These are phyloP conservation scores for Paramecium pentaurelia DNA, from an alignment of 73 alveolate genomes.

Conservation along the genomic window DNA sequence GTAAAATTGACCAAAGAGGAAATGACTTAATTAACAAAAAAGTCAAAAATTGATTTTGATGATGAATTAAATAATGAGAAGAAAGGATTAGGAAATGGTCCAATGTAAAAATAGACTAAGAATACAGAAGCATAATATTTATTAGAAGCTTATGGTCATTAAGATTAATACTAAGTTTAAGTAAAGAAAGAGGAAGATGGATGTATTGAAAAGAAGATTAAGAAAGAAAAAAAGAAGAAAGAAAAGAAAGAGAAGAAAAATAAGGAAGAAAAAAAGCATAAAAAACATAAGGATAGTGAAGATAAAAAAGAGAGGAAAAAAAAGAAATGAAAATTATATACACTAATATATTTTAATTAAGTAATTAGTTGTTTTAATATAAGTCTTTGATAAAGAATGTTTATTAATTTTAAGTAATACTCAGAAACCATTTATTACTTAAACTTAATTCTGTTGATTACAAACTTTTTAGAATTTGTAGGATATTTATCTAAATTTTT, in stretches of 20 bases:
- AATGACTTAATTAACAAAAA: conserved; percentile 13
- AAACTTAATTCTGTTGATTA: too few relatives aligned
- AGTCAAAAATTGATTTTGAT: conserved; percentile 28
- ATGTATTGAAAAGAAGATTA: conserved; percentile 13
- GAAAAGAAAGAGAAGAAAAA: conserved; percentile 34
- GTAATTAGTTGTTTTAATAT: neutral
- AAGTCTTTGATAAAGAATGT: neutral
- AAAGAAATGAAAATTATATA: neutral
- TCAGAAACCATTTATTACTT: too few relatives aligned
- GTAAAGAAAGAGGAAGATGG: conserved; percentile 35
- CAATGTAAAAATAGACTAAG: neutral
- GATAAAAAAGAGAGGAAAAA: neutral
- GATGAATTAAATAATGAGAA: neutral
- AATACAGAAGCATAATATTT: conserved; percentile 15
- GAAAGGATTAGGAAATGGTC: conserved; percentile 44
- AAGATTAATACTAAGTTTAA: conserved; percentile 24
- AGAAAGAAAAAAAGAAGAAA: conserved; percentile 47
- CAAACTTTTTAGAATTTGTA: too few relatives aligned
- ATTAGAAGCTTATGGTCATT: conserved; percentile 51
- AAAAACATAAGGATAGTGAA: conserved; percentile 27
- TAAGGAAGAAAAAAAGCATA: neutral
- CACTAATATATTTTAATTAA: neutral
- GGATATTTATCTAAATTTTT: too few relatives aligned
- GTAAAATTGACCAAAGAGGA: conserved; percentile 56
- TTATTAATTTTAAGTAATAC: neutral